Conservation (phyloP, 768 basidiomycete genomes). For the Boletus eberwhitei region DNA sequence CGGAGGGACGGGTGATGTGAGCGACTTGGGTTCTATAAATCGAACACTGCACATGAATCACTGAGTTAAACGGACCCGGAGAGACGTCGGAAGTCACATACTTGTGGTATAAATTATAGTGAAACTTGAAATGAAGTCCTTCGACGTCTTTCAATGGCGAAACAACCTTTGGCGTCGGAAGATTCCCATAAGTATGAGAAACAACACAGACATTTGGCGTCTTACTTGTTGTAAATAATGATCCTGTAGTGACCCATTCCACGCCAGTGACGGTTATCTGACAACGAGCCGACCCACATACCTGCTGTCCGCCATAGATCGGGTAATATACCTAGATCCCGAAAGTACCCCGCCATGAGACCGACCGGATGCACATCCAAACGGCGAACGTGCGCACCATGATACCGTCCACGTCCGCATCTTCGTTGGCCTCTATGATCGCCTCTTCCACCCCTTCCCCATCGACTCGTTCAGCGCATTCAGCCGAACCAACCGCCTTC, state of each 20-base stretch:
- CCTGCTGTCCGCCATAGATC: conserved; percentile 88
- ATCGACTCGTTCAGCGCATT: conserved; percentile 45
- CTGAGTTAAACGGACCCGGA: not conserved
- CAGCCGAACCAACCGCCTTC: conserved; percentile 52
- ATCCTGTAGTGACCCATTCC: conserved; percentile 49
- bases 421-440: conserved; percentile 93
- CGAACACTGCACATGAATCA: conserved; percentile 63
- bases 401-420: conserved; percentile 81
- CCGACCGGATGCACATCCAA: not conserved
- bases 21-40: conserved; percentile 77
- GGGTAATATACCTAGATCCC: conserved; percentile 84
- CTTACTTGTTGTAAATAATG: conserved; percentile 92
- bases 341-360: not conserved
- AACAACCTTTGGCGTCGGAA: conserved; percentile 56
- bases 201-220: not conserved
- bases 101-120: conserved; percentile 95
- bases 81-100: conserved; percentile 25
- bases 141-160: conserved; percentile 98
- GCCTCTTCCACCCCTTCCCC: conserved; percentile 95
- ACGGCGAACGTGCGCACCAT: conserved; percentile 60
- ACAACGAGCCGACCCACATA: conserved; percentile 31
- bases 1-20: conserved; percentile 45
- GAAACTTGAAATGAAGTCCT: conserved; percentile 94
- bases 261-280: conserved; percentile 1
- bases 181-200: not conserved